Base-by-base conservation (phyloP, 257 asterid species). In the Solanum tarapatanum region DNA sequence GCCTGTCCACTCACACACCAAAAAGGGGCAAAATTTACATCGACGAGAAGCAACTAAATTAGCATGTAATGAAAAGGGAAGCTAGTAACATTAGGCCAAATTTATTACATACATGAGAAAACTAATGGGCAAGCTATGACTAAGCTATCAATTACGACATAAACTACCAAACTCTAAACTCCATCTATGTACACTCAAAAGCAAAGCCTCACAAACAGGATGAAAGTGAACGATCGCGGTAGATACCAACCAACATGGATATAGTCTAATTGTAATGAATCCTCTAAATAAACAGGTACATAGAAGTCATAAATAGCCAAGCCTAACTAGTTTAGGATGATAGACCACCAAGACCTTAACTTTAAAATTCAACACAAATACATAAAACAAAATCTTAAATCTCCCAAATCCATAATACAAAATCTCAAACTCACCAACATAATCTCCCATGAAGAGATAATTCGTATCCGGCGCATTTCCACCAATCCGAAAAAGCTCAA, bases 361-460 rank as follows among this genome's bases (percentile, higher is more conserved):
- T 37, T 76, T 11, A 23, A 36, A 64, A 83, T 62, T 43, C 19
- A 14, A 83, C 87, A 82, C 32, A 30, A 58, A 82, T 84, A 43
- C 64, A 79, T 84, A 32, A 23, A 11, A 11, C 4, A 55, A 72
- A 24, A 72, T 60, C 68, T 21, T 35, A 60, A 17, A 84, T 84
- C 77, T 35, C 58, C 32, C 35, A 69, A 4, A 69, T 60, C 14
- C 35, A 79, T 84, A 32, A 36, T 0, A 11, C 4, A 55, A 72
- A 39, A 72, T 39, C 68, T 21, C 32, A 64, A 87, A 87, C 99
- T 94, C 89, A 96, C 99, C 99, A 58, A 96, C 99, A 69, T 96
- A 96, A 88, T 96, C 98, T 16, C 98, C 98, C 98, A 96, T 96
- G 92, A 96, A 96, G 48, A 96, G 98, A 86, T 96, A 96, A 90